Evolutionary conservation across 169 alveolate genomes (phyloP), one percentile per base, ranked within the genome.

Genomic region (Babesia sp.): DNA sequence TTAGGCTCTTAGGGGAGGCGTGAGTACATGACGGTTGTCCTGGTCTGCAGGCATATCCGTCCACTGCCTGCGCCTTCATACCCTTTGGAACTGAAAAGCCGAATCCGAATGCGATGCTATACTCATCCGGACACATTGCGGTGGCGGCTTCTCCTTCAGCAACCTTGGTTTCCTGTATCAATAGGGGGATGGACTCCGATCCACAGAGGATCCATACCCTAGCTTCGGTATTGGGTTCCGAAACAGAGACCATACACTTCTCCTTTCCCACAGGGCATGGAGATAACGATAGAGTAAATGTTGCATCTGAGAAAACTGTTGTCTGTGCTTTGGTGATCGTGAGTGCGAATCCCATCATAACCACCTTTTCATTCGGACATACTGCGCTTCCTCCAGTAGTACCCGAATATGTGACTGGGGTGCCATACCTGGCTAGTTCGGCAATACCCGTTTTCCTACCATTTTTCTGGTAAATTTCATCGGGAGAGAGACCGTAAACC

Each of bases 301-400:
- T 46, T 33, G 46, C 42, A 22, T 81, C 68, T 31, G 54, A 54
- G 81, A 86, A 86, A 57, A 85, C 57, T 4, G 48, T 22, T n/a
- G 73, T 56, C 53, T 37, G 69, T 24, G 33, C 24, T 20, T 39
- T 33, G 26, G 58, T 51, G 4, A 79, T 37, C 41, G 74, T 46
- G 58, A 91, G 8, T 0, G 94, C 81, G 72, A 85, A 91, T 2
- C 96, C 96, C 86, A 91, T 83, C 55, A 91, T 34, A 45, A 91
- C 39, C 22, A 76, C 86, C 36, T 72, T 83, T 33, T 87, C 90
- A n/a, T 50, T 39, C 14, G 94, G 94, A 42, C 96, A 91, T 58
- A 87, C 84, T 14, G 92, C 91, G 80, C 81, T 86, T 6, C 96
- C 96, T 16, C 92, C 91, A 7, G 91, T 72, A 18, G 86, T 68